phyloP scores from a whole-genome alignment of 768 basidiomycete species.

The Punctularia strigosozonata region DNA sequence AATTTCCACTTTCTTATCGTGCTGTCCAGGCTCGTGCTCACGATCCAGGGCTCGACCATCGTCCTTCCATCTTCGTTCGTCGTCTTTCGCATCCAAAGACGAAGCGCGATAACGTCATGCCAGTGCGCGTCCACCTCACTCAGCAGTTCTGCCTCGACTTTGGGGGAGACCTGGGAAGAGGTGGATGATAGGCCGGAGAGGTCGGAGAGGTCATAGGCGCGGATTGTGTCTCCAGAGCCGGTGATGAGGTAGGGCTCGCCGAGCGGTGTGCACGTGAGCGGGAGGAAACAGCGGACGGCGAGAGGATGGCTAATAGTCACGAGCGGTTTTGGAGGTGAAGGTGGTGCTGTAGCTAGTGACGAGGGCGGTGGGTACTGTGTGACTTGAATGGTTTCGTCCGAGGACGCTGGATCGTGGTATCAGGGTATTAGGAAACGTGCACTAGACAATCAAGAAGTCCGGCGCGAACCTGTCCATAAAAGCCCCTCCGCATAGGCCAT shows the following conservation, averaged over 20 bases:
- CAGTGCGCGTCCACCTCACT: conserved; percentile 76
- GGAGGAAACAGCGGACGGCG: conserved; percentile 65
- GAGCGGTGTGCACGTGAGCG: conserved; percentile 50
- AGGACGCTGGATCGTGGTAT: conserved; percentile 47
- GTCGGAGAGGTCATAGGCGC: conserved; percentile 76
- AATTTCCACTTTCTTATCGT: conserved; percentile 83
- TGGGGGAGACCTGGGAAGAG: conserved; percentile 53
- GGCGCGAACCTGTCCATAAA: conserved; percentile 77
- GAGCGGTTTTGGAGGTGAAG: conserved; percentile 30
- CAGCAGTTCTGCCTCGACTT: conserved; percentile 59
- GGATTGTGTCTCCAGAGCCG: conserved; percentile 74
- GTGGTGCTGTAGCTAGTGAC: conserved; percentile 7
- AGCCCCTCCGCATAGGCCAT: conserved; percentile 52
- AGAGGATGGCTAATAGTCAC: conserved; percentile 47
- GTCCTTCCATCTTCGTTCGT: conserved; percentile 31
- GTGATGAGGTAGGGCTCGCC: conserved; percentile 68
- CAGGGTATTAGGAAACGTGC: neutral
- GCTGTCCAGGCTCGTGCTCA: conserved; percentile 77
- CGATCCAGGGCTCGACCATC: conserved; percentile 66
- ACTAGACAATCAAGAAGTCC: neutral
- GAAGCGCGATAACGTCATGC: conserved; percentile 75
- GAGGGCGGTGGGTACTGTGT: conserved; percentile 28
- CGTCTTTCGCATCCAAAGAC: conserved; percentile 53
- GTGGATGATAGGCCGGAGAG: too few species aligned
- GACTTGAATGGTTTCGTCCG: conserved; percentile 76